Evolutionary conservation across 495 filamentous ascomycete genomes (phyloP), one percentile per base, ranked within the genome.

Genomic region (Thermothielavioides terrestris): DNA sequence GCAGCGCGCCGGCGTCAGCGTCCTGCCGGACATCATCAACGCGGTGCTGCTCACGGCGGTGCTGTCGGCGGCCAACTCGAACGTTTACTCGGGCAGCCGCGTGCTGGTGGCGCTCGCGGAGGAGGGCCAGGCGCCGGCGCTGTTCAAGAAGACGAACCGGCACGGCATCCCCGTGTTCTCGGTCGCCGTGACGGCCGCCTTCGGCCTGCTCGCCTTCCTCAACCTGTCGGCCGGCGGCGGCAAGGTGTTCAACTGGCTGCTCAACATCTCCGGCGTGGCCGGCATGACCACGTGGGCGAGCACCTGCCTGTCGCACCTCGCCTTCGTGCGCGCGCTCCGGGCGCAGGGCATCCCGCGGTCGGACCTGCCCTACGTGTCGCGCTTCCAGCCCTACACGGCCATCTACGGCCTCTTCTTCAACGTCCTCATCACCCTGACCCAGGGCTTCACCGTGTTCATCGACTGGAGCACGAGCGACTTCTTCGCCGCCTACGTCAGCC

Each of bases 11-110:
- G 82, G 82, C 52, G 78, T 87, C 53, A 68, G 66, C 6, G 78
- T 78, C 5, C 73, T 87, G 23, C 84, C 84, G 1, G 77, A 81
- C 42, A 78, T 87, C 53, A 82, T 88, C 64, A 87, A 86, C 56
- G 81, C 75, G 23, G 79, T 86, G 28, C 76, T 87, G 38, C 74
- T 84, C n/a, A 72, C 70, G 17, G 79, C 81, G 9, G 80, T 81
- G 14, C 63, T 76, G 11, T 72, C 69, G 4, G 71, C 73, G 21
- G 80, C 73, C 6, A 79, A 77, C 60, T 77, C 78, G 23, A 76
- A 77, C 37, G 73, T 76, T 28, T 83, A 81, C 56, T 78, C 71
- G 4, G 80, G 79, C 32, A 80, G 77, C 54, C 81, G 83, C 59
- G 79, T 84, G 32, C 59, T 87, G 7, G 67, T 82, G 42, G 80